phyloP scores from a whole-genome alignment of 2,329 filamentous ascomycete species.

The Trichophyton schoenleinii region DNA sequence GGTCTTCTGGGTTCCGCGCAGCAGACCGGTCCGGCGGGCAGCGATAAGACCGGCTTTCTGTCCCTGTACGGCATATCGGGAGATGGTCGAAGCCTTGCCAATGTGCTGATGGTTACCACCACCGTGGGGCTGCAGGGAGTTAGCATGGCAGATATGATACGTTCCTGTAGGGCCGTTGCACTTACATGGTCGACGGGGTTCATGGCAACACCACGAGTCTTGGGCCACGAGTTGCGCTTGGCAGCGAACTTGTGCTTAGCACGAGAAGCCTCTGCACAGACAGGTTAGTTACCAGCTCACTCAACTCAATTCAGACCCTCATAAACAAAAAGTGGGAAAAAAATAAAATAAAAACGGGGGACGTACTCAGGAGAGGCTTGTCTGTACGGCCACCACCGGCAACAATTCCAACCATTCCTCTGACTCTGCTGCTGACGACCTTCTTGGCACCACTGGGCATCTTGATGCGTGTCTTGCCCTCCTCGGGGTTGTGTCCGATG shows the following conservation, averaged over 20 bases:
- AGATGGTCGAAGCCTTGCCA: slow-evolving; percentile 99
- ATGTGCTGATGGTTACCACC: slow-evolving; percentile 99
- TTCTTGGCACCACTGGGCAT: slow-evolving; percentile 98
- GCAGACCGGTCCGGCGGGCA: slow-evolving; percentile 97
- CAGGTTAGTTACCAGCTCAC: slow-evolving; percentile 16
- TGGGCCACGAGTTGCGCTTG: slow-evolving; percentile 99
- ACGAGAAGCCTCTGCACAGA: slow-evolving; percentile 77
- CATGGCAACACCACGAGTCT: slow-evolving; percentile 99
- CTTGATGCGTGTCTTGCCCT: slow-evolving; percentile 99
- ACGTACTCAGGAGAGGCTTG: slow-evolving; percentile 87
- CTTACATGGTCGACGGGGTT: slow-evolving; percentile 94
- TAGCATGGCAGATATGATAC: not conserved
- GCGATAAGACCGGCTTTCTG: slow-evolving; percentile 99
- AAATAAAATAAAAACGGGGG: not conserved
- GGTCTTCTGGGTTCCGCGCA: slow-evolving; percentile 99
- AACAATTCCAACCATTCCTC: slow-evolving; percentile 99
- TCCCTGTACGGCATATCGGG: slow-evolving; percentile 91
- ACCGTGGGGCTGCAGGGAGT: slow-evolving; percentile 56
- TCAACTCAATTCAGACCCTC: not conserved
- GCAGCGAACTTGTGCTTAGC: slow-evolving; percentile 99
- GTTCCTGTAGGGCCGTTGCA: slow-evolving; percentile 4
- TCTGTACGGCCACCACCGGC: slow-evolving; percentile 98
- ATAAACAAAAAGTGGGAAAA: too few species aligned
- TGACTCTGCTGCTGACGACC: slow-evolving; percentile 78
- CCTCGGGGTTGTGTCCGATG: slow-evolving; percentile 93